phyloP scores from a whole-genome alignment of 352 stramenopile species.

The Discostella stelligera region DNA sequence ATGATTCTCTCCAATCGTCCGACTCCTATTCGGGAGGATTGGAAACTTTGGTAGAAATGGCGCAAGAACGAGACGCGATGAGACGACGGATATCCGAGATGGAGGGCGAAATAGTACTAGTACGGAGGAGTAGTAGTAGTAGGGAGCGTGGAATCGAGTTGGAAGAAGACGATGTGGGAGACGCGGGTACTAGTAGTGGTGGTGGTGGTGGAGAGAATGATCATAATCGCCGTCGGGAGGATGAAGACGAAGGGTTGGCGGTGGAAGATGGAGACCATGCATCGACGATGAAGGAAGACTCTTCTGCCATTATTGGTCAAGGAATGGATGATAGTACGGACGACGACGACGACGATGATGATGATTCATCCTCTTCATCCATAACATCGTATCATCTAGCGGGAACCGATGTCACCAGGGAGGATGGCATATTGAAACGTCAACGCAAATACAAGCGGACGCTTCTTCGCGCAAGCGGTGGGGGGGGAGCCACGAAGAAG shows the following conservation, averaged over 20 bases:
- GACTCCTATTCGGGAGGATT: conserved; percentile 28
- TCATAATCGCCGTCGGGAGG: background rate
- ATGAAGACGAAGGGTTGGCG: background rate
- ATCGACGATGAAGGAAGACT: background rate
- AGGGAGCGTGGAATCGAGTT: background rate
- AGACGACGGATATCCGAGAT: conserved; percentile 32
- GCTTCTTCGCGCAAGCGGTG: background rate
- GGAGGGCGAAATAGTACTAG: conserved; percentile 5
- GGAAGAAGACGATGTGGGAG: background rate
- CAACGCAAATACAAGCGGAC: conserved; percentile 38
- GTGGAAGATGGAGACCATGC: background rate
- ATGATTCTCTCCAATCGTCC: background rate
- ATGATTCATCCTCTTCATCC: background rate
- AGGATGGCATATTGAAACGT: conserved; percentile 51
- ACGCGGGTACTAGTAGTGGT: no score
- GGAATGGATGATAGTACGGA: background rate
- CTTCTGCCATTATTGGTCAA: background rate
- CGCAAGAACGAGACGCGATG: conserved; percentile 25
- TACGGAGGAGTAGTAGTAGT: no score
- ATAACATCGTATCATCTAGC: conserved; percentile 26
- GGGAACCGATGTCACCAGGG: conserved; percentile 26
- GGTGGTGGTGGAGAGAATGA: background rate
- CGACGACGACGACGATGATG: no score
- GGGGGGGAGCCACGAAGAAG: background rate
- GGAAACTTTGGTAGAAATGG: conserved; percentile 34